Conservation (phyloP, 2,329 filamentous ascomycete species). For the Colletotrichum coccodes region DNA sequence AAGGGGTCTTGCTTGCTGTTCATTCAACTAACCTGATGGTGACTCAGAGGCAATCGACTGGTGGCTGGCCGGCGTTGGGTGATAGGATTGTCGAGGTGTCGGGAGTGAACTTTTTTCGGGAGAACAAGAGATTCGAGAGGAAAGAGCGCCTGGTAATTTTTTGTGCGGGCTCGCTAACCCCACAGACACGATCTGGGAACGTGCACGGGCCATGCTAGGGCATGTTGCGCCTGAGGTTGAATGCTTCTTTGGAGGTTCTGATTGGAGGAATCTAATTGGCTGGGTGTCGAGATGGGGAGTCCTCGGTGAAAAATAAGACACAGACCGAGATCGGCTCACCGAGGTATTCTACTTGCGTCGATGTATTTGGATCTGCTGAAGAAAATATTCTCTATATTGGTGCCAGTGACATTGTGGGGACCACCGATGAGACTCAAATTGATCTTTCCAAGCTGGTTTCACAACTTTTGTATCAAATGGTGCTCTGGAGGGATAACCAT, state of each 20-base stretch:
- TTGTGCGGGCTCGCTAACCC: constrained; percentile 33
- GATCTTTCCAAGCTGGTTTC: background rate
- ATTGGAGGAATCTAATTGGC: background rate
- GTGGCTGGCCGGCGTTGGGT: constrained; percentile 30
- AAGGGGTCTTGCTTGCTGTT: background rate
- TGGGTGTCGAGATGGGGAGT: background rate
- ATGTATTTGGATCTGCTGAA: background rate
- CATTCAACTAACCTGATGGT: constrained; percentile 33
- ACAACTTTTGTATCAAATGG: background rate
- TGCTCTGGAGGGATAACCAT: background rate
- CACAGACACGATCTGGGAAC: background rate
- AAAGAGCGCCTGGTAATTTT: constrained; percentile 15
- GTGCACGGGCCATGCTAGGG: constrained; percentile 30
- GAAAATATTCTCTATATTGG: background rate
- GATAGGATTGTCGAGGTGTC: constrained; percentile 30
- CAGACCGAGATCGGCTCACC: background rate
- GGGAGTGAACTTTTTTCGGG: constrained; percentile 26
- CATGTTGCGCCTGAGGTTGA: constrained; percentile 17
- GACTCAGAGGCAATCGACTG: constrained; percentile 30
- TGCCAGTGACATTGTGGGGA: background rate
- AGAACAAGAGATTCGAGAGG: background rate
- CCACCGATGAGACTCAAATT: background rate
- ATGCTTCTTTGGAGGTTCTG: background rate
- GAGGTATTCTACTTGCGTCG: background rate
- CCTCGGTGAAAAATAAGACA: background rate